A percentile compares a stretch with the other conserved stretches of the same genome.
These are phyloP conservation scores for Candida succiphila DNA, from an alignment of 805 yeast genomes.

Conservation along the genomic window DNA sequence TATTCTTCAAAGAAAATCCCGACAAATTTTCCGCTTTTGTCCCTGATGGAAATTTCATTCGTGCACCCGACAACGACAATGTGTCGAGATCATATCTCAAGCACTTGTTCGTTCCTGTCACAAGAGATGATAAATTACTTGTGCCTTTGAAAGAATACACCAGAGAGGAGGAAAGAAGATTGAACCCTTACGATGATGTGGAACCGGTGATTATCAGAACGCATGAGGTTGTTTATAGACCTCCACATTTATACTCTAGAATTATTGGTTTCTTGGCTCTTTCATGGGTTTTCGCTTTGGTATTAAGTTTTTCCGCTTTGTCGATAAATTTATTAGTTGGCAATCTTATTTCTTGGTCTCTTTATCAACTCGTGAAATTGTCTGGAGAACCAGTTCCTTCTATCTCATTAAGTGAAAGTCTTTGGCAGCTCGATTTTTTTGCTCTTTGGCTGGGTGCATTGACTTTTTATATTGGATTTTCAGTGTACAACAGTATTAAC, in stretches of 20 bases:
- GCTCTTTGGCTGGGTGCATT: no score
- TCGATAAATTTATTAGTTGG: slow-evolving; percentile 16
- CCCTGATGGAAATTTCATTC: slow-evolving; percentile 71
- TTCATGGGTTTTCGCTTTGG: slow-evolving; percentile 37
- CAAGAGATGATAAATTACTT: slow-evolving; percentile 61
- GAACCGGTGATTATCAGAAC: slow-evolving; percentile 23
- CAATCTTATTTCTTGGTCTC: no score
- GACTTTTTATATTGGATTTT: no score
- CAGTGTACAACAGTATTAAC: no score
- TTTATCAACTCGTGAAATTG: no score
- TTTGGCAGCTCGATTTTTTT: no score
- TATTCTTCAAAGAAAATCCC: slow-evolving; percentile 31
- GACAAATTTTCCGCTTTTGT: slow-evolving; percentile 47
- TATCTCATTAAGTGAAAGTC: no score
- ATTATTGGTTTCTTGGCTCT: slow-evolving; percentile 35
- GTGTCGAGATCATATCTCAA: slow-evolving; percentile 56
- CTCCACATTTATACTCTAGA: slow-evolving; percentile 63
- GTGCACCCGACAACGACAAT: slow-evolving; percentile 83
- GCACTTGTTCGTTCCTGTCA: slow-evolving; percentile 71
- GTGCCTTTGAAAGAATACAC: slow-evolving; percentile 26
- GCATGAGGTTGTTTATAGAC: slow-evolving; percentile 77
- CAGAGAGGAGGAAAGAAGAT: slow-evolving; percentile 22
- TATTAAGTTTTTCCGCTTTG: slow-evolving; percentile 16
- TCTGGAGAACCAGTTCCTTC: no score
- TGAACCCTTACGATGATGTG: slow-evolving; percentile 25